Conservation (phyloP, 768 basidiomycete species). For the Daedaleopsis nitida region DNA sequence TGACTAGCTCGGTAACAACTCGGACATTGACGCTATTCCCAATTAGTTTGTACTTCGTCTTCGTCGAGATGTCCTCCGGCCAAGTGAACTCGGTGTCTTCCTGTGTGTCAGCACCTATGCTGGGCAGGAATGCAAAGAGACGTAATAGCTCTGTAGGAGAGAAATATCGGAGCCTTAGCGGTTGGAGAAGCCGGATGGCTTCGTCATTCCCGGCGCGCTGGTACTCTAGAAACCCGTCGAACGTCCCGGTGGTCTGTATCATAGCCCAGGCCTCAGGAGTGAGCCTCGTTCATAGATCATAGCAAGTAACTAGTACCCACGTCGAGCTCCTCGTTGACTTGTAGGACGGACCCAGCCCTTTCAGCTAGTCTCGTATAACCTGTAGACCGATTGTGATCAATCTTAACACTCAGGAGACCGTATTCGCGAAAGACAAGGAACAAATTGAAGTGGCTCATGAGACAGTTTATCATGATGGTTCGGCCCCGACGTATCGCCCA, state of each 20-base stretch:
- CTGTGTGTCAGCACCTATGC: constrained; percentile 5
- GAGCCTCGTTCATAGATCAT: too few relatives aligned
- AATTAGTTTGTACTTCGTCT: constrained; percentile 74
- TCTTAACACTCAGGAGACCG: background rate
- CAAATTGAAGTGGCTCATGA: background rate
- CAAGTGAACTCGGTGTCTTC: constrained; percentile 48
- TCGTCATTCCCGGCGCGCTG: constrained; percentile 41
- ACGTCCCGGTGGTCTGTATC: constrained; percentile 58
- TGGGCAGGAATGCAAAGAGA: constrained; percentile 58
- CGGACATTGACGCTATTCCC: constrained; percentile 84
- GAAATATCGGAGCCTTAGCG: constrained; percentile 74
- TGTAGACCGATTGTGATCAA: constrained; percentile 27
- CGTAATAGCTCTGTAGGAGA: constrained; percentile 71
- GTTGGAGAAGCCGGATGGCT: constrained; percentile 55
- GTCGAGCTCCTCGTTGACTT: constrained; percentile 66
- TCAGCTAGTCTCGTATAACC: constrained; percentile 80
- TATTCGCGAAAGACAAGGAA: background rate
- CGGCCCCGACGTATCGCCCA: background rate
- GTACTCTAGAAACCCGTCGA: constrained; percentile 54
- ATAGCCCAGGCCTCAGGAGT: background rate
- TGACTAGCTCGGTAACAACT: constrained; percentile 64
- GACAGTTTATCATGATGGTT: background rate
- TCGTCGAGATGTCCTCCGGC: constrained; percentile 60
- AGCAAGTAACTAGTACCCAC: constrained; percentile 37
- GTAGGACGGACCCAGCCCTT: constrained; percentile 76